Evolutionary conservation across 202 grass and related monocot species (phyloP).

Genomic region (Saccharum hybrid): DNA sequence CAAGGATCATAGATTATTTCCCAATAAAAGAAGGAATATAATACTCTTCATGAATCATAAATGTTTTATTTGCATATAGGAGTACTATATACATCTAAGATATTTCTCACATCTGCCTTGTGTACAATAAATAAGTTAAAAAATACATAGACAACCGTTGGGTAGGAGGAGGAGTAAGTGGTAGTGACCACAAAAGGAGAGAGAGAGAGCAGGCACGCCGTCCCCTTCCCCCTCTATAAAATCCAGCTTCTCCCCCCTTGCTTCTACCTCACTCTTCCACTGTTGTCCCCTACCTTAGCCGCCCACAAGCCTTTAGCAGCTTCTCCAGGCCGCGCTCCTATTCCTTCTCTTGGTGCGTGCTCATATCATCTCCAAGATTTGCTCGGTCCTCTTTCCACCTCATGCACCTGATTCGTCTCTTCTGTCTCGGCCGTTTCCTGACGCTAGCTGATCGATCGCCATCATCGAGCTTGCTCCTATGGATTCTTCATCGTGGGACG

Average conservation of each 20-base stretch:
- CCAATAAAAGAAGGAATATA: neutral
- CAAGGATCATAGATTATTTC: neutral
- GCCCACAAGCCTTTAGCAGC: slow-evolving; percentile 2
- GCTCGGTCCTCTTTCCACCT: neutral
- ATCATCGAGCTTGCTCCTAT: neutral
- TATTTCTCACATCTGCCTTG: neutral
- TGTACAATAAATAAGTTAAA: slow-evolving; percentile 6
- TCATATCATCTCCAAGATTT: slow-evolving; percentile 22
- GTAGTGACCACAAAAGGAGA: slow-evolving; percentile 26
- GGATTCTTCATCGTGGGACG: neutral
- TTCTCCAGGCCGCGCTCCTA: slow-evolving; percentile 25
- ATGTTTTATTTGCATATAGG: neutral
- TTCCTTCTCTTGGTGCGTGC: neutral
- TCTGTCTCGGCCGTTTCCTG: too few relatives aligned
- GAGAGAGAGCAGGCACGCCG: slow-evolving; percentile 15
- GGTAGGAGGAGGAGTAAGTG: slow-evolving; percentile 19
- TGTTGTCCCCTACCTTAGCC: slow-evolving; percentile 34
- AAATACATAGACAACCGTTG: slow-evolving; percentile 42
- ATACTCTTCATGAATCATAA: neutral
- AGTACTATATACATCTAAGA: neutral
- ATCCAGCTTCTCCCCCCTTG: slow-evolving; percentile 49
- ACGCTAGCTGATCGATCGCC: neutral
- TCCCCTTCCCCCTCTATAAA: slow-evolving; percentile 52
- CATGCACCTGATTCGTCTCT: neutral
- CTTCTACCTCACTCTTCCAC: slow-evolving; percentile 44